Evolutionary conservation across 1,139 yeast genomes (phyloP), one percentile per base, ranked within the genome.

Genomic region (Spathaspora jeffriesii): DNA sequence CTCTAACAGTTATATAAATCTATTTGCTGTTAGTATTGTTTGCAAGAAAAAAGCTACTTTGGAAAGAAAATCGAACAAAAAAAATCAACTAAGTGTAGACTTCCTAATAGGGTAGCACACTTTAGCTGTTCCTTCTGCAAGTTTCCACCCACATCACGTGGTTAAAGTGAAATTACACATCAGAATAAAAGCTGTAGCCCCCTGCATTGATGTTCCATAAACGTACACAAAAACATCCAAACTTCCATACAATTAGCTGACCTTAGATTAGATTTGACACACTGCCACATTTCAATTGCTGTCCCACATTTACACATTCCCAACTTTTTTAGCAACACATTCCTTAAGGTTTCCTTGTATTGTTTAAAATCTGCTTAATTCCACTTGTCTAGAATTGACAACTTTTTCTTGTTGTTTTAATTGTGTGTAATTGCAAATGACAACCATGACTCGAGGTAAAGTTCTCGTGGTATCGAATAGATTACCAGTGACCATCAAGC

Each of bases 391-490:
- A 13, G 34, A n/a, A n/a, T 30, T n/a, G 11, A 30, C 20, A 30
- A 28, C n/a, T n/a, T n/a, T n/a, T 28, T 8, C 4, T 28, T 28
- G 14, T 32, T 13, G 9, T 34, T 34, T 18, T 18, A 6, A 18
- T 34, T 30, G 18, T n/a, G 13, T 8, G 15, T 17, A 25, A 32
- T 32, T 34, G 15, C 44, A 30, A 21, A 43, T 27, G 40, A 38
- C 42, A 4, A 39, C 37, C 44, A 66, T 65, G 69, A 64, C 62
- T 30, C 58, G 66, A 43, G 87, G 92, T 15, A 88, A 88, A 67
- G 95, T 93, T 20, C 70, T 95, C 44, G 98, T 95, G 13, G 96
- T 95, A 2, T 91, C 98, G 11, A 95, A 95, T 66, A 77, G 99
- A 59, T 79, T 95, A 50, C 99, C 99, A 0, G 97, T 93, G 43